phyloP scores from a whole-genome alignment of 495 filamentous ascomycete genomes.

The Penicillium turbatum region DNA sequence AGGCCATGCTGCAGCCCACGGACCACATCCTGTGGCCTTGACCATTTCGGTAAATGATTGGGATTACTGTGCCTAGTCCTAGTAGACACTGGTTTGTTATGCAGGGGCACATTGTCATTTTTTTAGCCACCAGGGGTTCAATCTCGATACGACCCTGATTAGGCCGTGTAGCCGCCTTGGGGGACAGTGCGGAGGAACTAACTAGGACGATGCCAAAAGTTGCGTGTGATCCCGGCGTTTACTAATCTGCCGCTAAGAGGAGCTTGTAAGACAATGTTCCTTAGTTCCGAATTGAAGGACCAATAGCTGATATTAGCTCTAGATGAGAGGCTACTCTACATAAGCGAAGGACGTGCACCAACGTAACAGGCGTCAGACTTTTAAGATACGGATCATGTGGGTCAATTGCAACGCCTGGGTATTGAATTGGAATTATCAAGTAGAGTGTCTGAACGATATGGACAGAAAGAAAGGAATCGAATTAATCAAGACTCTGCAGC shows the following conservation, averaged over 20 bases:
- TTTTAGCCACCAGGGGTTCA: background rate
- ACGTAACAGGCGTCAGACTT: no score
- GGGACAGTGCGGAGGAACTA: background rate
- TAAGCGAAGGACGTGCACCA: no score
- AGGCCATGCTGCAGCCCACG: background rate
- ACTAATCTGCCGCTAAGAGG: background rate
- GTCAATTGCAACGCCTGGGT: no score
- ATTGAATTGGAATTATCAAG: no score
- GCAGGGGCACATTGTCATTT: background rate
- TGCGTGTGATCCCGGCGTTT: background rate
- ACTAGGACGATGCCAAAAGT: background rate
- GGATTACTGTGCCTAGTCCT: background rate
- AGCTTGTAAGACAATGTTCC: background rate
- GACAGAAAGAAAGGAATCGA: background rate
- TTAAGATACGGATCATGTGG: no score
- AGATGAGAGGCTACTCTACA: no score
- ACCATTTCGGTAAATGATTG: background rate
- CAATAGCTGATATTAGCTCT: background rate
- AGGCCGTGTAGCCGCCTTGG: background rate
- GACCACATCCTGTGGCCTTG: background rate
- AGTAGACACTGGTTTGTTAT: background rate
- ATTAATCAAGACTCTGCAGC: background rate
- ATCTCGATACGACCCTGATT: background rate
- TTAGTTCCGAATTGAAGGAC: background rate
- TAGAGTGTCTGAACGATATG: no score